These are phyloP conservation scores for Claviceps sorghi DNA, from an alignment of 2,329 filamentous ascomycete genomes.

Conservation along the genomic window DNA sequence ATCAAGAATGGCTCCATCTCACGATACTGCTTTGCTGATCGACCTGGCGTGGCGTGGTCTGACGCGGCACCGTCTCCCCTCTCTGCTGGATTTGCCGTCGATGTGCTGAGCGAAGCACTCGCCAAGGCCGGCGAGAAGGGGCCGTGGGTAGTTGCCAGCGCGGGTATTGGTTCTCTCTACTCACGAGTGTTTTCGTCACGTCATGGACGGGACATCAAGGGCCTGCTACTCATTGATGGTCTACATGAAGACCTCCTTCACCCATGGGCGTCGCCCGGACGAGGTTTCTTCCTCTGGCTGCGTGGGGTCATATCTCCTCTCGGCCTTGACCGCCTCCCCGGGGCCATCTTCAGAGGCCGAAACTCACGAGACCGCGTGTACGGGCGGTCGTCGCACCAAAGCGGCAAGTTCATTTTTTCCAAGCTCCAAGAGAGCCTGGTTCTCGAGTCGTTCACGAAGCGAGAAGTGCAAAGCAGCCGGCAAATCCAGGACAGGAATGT, in stretches of 20 bases:
- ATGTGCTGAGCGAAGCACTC: conserved; percentile 76
- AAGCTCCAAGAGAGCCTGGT: conserved; percentile 88
- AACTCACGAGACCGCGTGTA: conserved; percentile 72
- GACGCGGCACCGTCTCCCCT: conserved; percentile 91
- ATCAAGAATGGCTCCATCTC: conserved; percentile 67
- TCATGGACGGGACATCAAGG: conserved; percentile 58
- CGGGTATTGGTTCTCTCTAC: conserved; percentile 77
- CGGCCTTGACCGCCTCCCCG: conserved; percentile 65
- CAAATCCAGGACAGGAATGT: conserved; percentile 66
- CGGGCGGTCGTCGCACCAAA: conserved; percentile 64
- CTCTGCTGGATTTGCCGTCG: conserved; percentile 82
- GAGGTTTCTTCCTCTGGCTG: conserved; percentile 76
- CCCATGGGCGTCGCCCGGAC: conserved; percentile 47
- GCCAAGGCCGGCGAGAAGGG: conserved; percentile 66
- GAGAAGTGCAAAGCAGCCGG: conserved; percentile 64
- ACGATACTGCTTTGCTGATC: conserved; percentile 90
- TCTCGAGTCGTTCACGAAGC: conserved; percentile 67
- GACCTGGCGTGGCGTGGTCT: conserved; percentile 73
- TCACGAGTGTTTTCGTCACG: conserved; percentile 82
- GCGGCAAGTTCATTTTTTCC: conserved; percentile 73
- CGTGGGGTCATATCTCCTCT: conserved; percentile 76
- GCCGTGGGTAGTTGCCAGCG: conserved; percentile 77
- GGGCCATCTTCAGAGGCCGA: conserved; percentile 69
- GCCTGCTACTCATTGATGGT: conserved; percentile 74
- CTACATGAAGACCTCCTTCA: conserved; percentile 75